A percentile compares a stretch with the other conserved stretches of the same genome.
Conservation (phyloP, 257 asterid genomes). For the Solanum tarijense region DNA sequence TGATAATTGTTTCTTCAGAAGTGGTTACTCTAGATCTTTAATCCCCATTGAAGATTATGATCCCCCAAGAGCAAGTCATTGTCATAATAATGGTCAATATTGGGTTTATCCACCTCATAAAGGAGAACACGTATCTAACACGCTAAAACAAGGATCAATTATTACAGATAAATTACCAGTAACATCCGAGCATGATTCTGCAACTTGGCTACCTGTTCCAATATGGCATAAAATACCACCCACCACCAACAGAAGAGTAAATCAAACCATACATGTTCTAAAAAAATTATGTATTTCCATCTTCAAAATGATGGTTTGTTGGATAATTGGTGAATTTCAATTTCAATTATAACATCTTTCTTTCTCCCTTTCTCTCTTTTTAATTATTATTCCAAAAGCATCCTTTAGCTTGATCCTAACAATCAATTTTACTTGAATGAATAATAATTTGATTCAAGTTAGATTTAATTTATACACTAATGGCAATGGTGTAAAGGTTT, state of each 20-base stretch:
- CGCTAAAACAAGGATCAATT: neutral
- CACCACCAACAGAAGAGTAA: neutral
- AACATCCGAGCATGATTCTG: no score
- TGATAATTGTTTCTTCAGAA: neutral
- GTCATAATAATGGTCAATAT: neutral
- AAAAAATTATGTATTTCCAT: neutral
- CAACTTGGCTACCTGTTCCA: no score
- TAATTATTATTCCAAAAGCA: neutral
- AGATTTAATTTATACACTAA: neutral
- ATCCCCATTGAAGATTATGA: neutral
- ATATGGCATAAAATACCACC: neutral
- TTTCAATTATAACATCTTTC: neutral
- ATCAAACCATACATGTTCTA: neutral
- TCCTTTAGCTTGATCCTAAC: neutral
- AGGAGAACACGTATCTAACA: neutral
- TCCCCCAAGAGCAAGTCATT: neutral
- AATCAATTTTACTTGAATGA: neutral
- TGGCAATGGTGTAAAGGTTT: neutral
- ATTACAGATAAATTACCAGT: no score
- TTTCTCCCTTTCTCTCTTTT: neutral
- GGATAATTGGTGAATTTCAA: neutral
- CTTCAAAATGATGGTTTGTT: neutral
- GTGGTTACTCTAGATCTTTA: neutral
- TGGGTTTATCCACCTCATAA: neutral
- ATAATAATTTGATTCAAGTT: neutral